phyloP scores from a whole-genome alignment of 805 yeast species.

The Candida krabiensis region DNA sequence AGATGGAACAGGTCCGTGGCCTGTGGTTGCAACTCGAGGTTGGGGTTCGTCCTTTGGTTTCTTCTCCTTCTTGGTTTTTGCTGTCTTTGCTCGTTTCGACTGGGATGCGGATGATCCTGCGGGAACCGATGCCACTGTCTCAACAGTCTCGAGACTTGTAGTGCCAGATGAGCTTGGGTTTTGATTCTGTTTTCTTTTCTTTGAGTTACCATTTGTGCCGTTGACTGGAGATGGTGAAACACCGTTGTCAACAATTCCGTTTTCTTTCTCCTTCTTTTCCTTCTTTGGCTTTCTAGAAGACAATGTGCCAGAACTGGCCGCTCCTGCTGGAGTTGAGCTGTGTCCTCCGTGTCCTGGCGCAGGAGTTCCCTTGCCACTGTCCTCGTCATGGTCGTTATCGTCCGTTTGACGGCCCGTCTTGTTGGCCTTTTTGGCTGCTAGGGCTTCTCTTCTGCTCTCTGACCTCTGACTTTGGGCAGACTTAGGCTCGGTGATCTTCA shows the following conservation, averaged over 20 bases:
- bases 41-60: constrained; percentile 11
- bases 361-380: constrained; percentile 22
- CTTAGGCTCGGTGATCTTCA: constrained; percentile 56
- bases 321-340: constrained; percentile 5
- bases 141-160: constrained; percentile 1
- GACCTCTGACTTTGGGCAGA: constrained; percentile 75
- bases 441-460: constrained; percentile 87
- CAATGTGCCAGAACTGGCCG: constrained; percentile 1
- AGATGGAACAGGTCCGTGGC: constrained; percentile 7
- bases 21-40: neutral
- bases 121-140: constrained; percentile 1
- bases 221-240: neutral
- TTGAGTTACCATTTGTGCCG: neutral
- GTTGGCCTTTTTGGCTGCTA: constrained; percentile 79
- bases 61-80: constrained; percentile 21
- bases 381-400: constrained; percentile 25
- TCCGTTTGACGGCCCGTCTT: constrained; percentile 25
- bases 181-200: constrained; percentile 8
- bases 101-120: neutral
- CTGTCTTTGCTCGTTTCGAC: constrained; percentile 13
- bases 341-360: constrained; percentile 14
- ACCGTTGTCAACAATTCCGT: neutral
- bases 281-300: constrained; percentile 14
- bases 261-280: constrained; percentile 16
- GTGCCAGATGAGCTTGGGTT: neutral